Conservation (phyloP, 805 yeast species). For the Wickerhamiella vanderwaltii region DNA sequence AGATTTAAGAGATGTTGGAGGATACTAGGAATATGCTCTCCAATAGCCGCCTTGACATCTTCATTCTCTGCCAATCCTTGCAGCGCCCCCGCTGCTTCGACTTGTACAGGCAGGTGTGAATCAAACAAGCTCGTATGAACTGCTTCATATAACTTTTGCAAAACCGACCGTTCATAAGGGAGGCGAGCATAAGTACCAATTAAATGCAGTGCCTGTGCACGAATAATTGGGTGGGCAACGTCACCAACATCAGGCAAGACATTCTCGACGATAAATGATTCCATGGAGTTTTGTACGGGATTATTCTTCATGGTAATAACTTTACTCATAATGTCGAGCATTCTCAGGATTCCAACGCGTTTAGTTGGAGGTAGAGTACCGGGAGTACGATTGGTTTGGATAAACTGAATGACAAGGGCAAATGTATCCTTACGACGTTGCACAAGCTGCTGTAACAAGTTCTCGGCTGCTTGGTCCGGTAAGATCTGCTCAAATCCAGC, state of each 20-base stretch:
- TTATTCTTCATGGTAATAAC: conserved; percentile 41
- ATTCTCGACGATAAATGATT: conserved; percentile 46
- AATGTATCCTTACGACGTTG: conserved; percentile 40
- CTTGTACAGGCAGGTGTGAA: conserved; percentile 54
- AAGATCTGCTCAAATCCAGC: conserved; percentile 45
- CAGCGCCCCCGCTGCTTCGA: conserved; percentile 74
- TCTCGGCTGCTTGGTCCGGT: conserved; percentile 71
- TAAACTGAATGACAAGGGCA: conserved; percentile 14
- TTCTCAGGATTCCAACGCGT: conserved; percentile 40
- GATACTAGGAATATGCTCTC: conserved; percentile 58
- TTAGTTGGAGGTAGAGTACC: conserved; percentile 36
- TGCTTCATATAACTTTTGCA: conserved; percentile 39
- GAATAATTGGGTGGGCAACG: conserved; percentile 45
- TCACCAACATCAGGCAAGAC: conserved; percentile 65
- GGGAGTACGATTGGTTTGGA: conserved; percentile 11
- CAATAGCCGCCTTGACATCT: conserved; percentile 55
- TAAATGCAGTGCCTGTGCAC: conserved; percentile 44
- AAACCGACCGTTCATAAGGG: conserved; percentile 50
- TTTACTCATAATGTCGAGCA: conserved; percentile 61
- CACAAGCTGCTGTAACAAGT: conserved; percentile 58
- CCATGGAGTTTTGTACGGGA: conserved; percentile 53
- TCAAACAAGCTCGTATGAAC: conserved; percentile 35
- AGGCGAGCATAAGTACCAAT: conserved; percentile 50
- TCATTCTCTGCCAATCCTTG: conserved; percentile 62
- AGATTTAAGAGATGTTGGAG: conserved; percentile 68